Percentiles rank a stretch among this genome's conserved stretches.
Evolutionary conservation across 225 moss, liverwort and hornwort species (phyloP).

Genomic region (Thuidium tamariscinum): DNA sequence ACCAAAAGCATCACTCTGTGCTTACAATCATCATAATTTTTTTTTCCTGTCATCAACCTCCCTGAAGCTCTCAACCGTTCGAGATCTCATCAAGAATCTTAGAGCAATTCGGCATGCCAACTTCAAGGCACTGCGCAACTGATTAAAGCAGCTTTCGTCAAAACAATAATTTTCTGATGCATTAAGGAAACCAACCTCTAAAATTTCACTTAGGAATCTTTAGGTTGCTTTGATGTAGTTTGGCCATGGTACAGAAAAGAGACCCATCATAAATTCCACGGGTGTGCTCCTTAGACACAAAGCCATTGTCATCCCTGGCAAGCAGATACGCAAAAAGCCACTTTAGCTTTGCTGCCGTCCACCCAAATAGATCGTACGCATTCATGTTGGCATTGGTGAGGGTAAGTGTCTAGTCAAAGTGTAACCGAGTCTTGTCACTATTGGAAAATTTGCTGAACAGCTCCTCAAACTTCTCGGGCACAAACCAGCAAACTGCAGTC

Average conservation of each 20-base stretch:
- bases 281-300: constrained; percentile 28
- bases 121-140: neutral
- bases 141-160: neutral
- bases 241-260: constrained; percentile 16
- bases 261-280: constrained; percentile 53
- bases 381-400: constrained; percentile 21
- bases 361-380: constrained; percentile 25
- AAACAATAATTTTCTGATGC: neutral
- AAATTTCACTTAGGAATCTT: neutral
- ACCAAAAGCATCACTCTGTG: neutral
- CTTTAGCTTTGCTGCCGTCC: constrained; percentile 39
- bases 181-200: neutral
- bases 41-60: neutral
- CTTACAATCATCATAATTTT: neutral
- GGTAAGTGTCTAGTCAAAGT: constrained; percentile 4
- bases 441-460: constrained; percentile 48
- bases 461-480: constrained; percentile 59
- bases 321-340: constrained; percentile 30
- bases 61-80: neutral
- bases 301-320: constrained; percentile 28
- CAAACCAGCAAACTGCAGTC: constrained; percentile 14
- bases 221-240: neutral
- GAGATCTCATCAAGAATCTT: neutral
- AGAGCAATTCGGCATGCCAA: neutral
- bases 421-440: constrained; percentile 4